These are phyloP conservation scores for Silene coronaria DNA, from an alignment of 179 eudicot genomes.

Conservation along the genomic window DNA sequence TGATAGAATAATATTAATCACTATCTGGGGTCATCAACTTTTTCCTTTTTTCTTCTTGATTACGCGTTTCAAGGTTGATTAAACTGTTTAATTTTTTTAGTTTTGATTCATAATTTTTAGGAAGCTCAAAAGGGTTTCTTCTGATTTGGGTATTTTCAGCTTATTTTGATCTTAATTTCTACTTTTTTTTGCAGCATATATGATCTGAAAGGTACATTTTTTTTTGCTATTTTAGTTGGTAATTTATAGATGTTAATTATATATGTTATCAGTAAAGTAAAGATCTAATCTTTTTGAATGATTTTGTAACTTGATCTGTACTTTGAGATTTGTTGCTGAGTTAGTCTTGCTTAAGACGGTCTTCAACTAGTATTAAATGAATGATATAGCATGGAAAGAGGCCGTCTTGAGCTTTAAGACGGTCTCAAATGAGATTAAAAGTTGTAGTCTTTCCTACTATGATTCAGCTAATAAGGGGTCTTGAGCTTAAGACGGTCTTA, in stretches of 20 bases:
- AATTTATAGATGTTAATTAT: neutral
- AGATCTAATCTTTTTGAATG: neutral
- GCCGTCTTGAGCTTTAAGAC: no score
- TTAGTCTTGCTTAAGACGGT: neutral
- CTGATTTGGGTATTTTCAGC: neutral
- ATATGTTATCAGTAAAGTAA: neutral
- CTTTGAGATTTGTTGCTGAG: neutral
- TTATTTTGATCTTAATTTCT: neutral
- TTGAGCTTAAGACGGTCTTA: no score
- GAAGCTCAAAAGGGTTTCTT: slow-evolving; percentile 7
- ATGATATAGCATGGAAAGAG: no score
- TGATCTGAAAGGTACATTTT: slow-evolving; percentile 13
- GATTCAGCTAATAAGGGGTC: neutral
- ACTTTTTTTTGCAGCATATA: neutral
- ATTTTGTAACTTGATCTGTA: slow-evolving; percentile 6
- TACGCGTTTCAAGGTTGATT: neutral
- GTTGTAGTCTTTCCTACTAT: neutral
- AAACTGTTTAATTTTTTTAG: neutral
- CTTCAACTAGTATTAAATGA: no score
- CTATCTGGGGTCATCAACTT: slow-evolving; percentile 4
- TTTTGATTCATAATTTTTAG: neutral
- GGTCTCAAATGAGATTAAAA: neutral
- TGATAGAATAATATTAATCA: neutral
- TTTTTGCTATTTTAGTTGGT: neutral
- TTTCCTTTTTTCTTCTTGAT: neutral